Conservation (phyloP, 108 stramenopile species). For the Cyclotella kingstonii region DNA sequence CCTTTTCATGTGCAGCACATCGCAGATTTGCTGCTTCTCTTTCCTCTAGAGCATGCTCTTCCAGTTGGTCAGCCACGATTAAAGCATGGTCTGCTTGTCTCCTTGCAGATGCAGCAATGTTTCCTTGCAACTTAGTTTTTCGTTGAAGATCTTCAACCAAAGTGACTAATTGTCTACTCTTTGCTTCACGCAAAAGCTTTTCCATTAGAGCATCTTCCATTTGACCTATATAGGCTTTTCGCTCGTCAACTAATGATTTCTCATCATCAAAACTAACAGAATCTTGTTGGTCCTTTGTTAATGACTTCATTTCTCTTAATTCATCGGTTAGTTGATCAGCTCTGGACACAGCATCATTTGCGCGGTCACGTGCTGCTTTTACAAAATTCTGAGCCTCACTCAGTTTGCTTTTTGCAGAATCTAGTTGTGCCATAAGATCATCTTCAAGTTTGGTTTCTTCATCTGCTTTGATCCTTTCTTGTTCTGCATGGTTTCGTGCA, state of each 20-base stretch:
- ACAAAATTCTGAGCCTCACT: constrained; percentile 32
- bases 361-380: constrained; percentile 36
- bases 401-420: constrained; percentile 42
- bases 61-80: constrained; percentile 66
- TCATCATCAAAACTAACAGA: constrained; percentile 50
- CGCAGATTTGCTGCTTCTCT: constrained; percentile 76
- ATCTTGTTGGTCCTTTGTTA: constrained; percentile 9
- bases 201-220: constrained; percentile 45
- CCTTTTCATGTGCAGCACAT: constrained; percentile 56
- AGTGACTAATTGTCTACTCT: constrained; percentile 26
- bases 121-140: constrained; percentile 58
- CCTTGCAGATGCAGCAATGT: constrained; percentile 56
- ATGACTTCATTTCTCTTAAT: constrained; percentile 44
- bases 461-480: constrained; percentile 57
- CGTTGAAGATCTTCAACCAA: constrained; percentile 57
- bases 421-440: constrained; percentile 51
- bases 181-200: constrained; percentile 33
- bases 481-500: constrained; percentile 54
- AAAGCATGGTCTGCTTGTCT: constrained; percentile 62
- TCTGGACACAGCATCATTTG: constrained; percentile 47
- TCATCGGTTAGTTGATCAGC: constrained; percentile 66
- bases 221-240: constrained; percentile 24
- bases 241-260: constrained; percentile 44
- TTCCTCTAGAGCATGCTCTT: constrained; percentile 80
- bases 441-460: constrained; percentile 72